These are phyloP conservation scores for Vaccinium corymbosum DNA, from an alignment of 148 eudicot genomes.

Conservation along the genomic window DNA sequence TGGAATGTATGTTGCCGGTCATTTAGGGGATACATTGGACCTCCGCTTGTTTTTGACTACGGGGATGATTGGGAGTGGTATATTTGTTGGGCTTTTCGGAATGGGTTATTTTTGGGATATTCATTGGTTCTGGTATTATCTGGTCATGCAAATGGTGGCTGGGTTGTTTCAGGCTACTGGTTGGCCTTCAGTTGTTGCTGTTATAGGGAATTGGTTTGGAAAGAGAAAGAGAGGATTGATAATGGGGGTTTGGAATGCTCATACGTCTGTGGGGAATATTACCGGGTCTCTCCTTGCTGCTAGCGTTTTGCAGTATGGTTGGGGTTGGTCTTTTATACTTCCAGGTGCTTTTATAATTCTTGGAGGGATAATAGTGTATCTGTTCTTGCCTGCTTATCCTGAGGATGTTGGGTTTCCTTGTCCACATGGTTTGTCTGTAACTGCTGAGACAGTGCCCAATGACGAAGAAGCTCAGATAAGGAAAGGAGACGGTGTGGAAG, in stretches of 20 bases:
- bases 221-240: conserved; percentile 90
- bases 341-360: conserved; percentile 66
- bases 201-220: conserved; percentile 95
- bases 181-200: conserved; percentile 98
- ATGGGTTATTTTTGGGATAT: conserved; percentile 79
- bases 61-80: conserved; percentile 94
- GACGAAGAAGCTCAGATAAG: conserved; percentile 47
- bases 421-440: conserved; percentile 31
- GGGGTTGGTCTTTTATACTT: conserved; percentile 95
- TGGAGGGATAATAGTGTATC: conserved; percentile 65
- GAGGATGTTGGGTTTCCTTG: conserved; percentile 78
- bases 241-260: conserved; percentile 99
- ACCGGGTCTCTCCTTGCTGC: conserved; percentile 89
- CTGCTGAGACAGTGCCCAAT: conserved; percentile 20
- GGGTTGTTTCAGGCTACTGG: conserved; percentile 98
- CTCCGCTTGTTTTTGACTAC: conserved; percentile 70
- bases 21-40: conserved; percentile 79
- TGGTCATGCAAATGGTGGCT: conserved; percentile 83
- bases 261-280: conserved; percentile 91
- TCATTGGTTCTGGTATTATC: conserved; percentile 70
- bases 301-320: conserved; percentile 76
- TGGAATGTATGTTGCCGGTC: conserved; percentile 94
- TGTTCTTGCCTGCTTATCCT: conserved; percentile 88
- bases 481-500: conserved; percentile 21
- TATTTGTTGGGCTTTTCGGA: conserved; percentile 84